A percentile compares a stretch with the other conserved stretches of the same genome.
Evolutionary conservation across 1,284 basidiomycete species (phyloP).

Genomic region (Stygiomarasmius scandens): DNA sequence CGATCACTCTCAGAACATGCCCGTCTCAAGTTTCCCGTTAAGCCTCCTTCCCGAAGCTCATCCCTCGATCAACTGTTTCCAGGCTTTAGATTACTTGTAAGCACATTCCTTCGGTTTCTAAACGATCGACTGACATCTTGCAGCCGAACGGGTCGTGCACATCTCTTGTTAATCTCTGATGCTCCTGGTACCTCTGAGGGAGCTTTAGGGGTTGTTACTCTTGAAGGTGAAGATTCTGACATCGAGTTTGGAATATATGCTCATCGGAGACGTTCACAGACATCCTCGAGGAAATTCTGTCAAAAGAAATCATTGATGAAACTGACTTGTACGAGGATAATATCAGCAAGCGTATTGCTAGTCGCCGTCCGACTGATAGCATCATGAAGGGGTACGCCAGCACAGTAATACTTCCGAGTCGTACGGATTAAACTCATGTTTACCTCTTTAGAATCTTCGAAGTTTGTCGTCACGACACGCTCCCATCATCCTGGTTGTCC

Average conservation of each 20-base stretch:
- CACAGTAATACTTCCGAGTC: no score
- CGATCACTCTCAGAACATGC: constrained; percentile 81
- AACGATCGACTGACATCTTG: constrained; percentile 2
- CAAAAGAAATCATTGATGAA: constrained; percentile 88
- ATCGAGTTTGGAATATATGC: background rate
- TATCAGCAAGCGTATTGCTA: constrained; percentile 71
- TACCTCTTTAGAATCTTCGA: no score
- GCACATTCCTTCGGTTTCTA: constrained; percentile 22
- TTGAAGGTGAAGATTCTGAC: constrained; percentile 61
- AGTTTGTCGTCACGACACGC: no score
- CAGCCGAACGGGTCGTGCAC: constrained; percentile 94
- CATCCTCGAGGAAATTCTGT: constrained; percentile 84
- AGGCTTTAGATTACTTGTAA: constrained; percentile 83
- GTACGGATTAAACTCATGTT: no score
- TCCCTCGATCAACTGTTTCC: constrained; percentile 85
- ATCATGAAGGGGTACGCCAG: constrained; percentile 82
- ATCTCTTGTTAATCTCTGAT: constrained; percentile 84
- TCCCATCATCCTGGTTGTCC: no score
- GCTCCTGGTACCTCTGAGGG: constrained; percentile 83
- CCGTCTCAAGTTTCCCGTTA: constrained; percentile 74
- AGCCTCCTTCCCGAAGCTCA: constrained; percentile 90
- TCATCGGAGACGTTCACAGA: constrained; percentile 46
- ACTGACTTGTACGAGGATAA: constrained; percentile 91
- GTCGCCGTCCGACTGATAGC: constrained; percentile 68
- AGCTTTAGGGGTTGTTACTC: constrained; percentile 79